Conservation (phyloP, 495 filamentous ascomycete genomes). For the Penicillium diatomitis region DNA sequence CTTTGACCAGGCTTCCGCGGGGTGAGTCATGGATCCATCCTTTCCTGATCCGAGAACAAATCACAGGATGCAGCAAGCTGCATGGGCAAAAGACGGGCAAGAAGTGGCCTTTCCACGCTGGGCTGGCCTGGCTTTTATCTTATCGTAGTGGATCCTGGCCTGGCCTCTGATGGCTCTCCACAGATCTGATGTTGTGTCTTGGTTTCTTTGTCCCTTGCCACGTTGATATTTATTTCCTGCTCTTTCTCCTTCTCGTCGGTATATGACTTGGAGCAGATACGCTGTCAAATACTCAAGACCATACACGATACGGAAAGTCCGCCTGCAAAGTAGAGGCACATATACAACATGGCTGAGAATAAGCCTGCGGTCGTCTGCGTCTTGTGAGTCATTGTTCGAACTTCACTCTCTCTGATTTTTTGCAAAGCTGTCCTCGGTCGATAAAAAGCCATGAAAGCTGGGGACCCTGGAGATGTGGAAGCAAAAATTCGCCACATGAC, state of each 20-base stretch:
- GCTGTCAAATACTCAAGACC: no score
- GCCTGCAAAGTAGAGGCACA: constrained; percentile 11
- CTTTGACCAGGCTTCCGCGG: no score
- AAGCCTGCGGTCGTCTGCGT: constrained; percentile 62
- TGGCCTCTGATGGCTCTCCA: background rate
- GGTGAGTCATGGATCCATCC: no score
- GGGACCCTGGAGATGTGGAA: no score
- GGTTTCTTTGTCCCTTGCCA: background rate
- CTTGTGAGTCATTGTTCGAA: constrained; percentile 48
- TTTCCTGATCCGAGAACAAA: no score
- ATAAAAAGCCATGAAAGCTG: no score
- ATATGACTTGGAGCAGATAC: no score
- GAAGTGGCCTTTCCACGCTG: constrained; percentile 3
- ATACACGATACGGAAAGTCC: constrained; percentile 12
- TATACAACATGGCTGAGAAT: constrained; percentile 29
- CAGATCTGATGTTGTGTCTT: background rate
- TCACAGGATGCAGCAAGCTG: no score
- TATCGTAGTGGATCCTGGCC: constrained; percentile 7
- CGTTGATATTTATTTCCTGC: background rate
- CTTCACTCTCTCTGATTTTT: no score
- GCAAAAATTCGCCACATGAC: background rate
- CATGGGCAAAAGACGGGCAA: constrained; percentile 1
- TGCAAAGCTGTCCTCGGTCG: no score
- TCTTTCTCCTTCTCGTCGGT: no score
- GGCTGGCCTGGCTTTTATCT: constrained; percentile 3